Conservation (phyloP, 345 rosid species). For the Excoecaria agallocha region DNA sequence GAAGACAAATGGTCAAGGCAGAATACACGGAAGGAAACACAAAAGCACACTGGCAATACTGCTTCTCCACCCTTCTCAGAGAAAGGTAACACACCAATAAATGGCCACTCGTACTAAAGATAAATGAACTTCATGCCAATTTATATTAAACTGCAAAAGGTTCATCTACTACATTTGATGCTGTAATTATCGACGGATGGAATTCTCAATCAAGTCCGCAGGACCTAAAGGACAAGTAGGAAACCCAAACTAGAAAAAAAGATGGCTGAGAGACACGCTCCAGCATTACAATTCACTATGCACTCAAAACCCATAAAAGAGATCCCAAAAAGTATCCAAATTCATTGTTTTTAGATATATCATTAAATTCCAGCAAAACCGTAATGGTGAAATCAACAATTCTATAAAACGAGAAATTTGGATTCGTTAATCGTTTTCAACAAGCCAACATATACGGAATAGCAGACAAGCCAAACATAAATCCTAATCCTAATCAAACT, state of each 20-base stretch:
- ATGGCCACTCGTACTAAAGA: too few species aligned
- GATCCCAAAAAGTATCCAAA: background rate
- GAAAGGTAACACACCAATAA: too few species aligned
- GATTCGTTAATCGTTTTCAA: background rate
- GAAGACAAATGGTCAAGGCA: background rate
- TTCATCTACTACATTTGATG: background rate
- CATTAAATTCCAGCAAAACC: background rate
- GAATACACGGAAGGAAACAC: background rate
- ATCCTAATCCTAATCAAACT: constrained; percentile 3
- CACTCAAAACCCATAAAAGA: background rate
- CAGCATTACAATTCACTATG: background rate
- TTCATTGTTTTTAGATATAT: background rate
- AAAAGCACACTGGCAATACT: background rate
- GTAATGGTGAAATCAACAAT: background rate
- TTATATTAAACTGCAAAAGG: too few species aligned
- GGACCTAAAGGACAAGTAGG: too few species aligned
- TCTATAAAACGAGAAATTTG: background rate
- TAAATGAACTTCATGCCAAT: too few species aligned
- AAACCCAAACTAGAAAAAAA: too few species aligned
- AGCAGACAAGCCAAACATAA: background rate
- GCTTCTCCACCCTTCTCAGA: too few species aligned
- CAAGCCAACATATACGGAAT: background rate
- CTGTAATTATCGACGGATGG: background rate
- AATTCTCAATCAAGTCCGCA: too few species aligned
- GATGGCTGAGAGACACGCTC: background rate